Conservation (phyloP, 2,329 filamentous ascomycete genomes). For the Colletotrichum sp. region DNA sequence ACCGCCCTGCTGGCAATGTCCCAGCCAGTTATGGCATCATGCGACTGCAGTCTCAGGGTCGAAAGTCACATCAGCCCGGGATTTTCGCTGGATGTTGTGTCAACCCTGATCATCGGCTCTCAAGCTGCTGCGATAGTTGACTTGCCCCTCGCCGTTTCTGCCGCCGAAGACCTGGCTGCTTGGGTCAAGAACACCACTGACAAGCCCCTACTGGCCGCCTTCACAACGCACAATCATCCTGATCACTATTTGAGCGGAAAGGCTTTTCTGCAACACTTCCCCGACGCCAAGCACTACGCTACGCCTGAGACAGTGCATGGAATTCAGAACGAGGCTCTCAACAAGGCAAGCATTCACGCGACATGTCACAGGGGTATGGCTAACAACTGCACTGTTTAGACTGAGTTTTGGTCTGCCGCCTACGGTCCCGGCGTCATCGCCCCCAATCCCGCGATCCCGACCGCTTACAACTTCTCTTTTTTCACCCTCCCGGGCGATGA, state of each 20-base stretch:
- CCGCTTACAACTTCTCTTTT: slow-evolving; percentile 12
- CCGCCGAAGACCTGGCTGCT: neutral
- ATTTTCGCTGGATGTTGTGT: slow-evolving; percentile 8
- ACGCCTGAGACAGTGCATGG: neutral
- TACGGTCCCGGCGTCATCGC: neutral
- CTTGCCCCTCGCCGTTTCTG: neutral
- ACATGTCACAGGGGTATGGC: neutral
- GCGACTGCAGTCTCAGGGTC: neutral
- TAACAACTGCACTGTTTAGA: neutral
- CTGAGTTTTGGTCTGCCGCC: neutral
- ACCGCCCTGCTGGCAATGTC: neutral
- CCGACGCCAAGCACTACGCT: slow-evolving; percentile 6
- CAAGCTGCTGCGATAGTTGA: slow-evolving; percentile 6
- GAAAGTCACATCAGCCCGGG: neutral
- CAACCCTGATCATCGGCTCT: slow-evolving; percentile 6
- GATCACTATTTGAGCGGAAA: slow-evolving; percentile 16
- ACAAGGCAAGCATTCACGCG: neutral
- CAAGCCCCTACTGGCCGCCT: slow-evolving; percentile 7
- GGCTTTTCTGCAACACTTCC: slow-evolving; percentile 3
- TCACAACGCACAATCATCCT: neutral
- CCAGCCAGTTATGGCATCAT: neutral
- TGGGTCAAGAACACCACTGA: slow-evolving; percentile 13
- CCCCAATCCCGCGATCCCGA: neutral
- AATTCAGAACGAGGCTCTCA: neutral
- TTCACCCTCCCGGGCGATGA: slow-evolving; percentile 7